A percentile compares a stretch with the other conserved stretches of the same genome.
Evolutionary conservation across 2,329 filamentous ascomycete genomes (phyloP).

Genomic region (Fusarium sp.): DNA sequence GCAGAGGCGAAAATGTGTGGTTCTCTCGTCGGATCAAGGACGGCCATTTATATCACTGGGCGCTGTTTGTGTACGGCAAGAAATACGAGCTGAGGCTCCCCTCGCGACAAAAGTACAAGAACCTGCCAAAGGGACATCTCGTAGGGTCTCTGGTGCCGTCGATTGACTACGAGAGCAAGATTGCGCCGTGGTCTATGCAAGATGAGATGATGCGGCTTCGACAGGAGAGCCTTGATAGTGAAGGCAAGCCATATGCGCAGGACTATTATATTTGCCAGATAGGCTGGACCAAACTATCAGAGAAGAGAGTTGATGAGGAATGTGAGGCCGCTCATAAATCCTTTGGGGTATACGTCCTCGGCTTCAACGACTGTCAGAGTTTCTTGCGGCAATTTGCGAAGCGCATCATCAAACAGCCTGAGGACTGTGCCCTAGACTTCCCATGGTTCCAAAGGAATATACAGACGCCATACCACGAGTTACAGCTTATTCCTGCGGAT

Average conservation of each 20-base stretch:
- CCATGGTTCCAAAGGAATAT: accelerated
- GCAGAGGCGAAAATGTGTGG: not conserved
- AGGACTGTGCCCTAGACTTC: not conserved
- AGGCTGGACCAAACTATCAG: accelerated
- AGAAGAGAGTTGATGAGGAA: not conserved
- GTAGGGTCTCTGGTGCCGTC: not conserved
- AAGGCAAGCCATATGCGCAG: not conserved
- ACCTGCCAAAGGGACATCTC: not conserved
- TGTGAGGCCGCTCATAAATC: accelerated
- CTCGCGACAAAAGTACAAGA: not conserved
- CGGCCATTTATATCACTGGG: not conserved
- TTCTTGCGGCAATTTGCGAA: not conserved
- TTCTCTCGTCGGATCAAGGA: not conserved
- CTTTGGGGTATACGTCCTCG: accelerated
- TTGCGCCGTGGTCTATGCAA: not conserved
- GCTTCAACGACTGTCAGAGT: not conserved
- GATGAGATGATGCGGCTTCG: not conserved
- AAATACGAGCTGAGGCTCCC: not conserved
- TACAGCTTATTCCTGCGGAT: not conserved
- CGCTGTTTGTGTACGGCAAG: not conserved
- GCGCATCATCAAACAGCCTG: not conserved
- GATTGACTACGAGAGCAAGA: accelerated
- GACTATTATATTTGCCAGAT: not conserved
- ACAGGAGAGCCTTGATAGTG: not conserved
- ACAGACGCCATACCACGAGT: accelerated